Evolutionary conservation across 2,329 filamentous ascomycete genomes (phyloP), one percentile per base, ranked within the genome.

Genomic region (Helicocarpus griseus): DNA sequence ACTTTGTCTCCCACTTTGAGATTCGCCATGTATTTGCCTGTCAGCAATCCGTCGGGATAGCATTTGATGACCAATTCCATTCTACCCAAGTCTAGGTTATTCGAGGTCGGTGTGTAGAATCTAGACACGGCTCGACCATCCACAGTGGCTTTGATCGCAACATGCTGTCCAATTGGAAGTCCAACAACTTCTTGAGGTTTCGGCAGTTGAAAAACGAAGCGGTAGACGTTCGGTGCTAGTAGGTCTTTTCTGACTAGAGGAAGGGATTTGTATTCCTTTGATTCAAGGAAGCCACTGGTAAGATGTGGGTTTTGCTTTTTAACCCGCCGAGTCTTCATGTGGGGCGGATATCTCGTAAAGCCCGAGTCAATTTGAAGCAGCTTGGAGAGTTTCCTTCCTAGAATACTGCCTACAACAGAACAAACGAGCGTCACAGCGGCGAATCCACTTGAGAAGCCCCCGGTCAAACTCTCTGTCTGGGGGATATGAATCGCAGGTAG

Each of bases 31-130:
- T 94, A 79, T 75, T 88, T 90, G n/a, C n/a, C n/a, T 70, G 87
- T 93, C 77, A 97, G 96, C 77, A 97, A 97, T 63, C 91, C 91
- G 60, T 88, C 89, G 2, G 90, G 89, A 74, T 97, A 97, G 29
- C 89, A 89, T 79, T 97, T 97, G 79, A 97, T 90, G 62, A 97
- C 81, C 54, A 97, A 84, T 71, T 97, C 93, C 71, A 97, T 89
- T 78, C 87, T 85, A 69, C 93, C 93, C 52, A 86, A 83, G 68
- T 89, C 84, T 69, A 90, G 83, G 74, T 95, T 89, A 61, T 86
- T 88, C 39, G 87, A 90, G 69, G 94, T 88, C 53, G 89, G 89
- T 7, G 89, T 95, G 77, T 95, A 95, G 24, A 87, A 93, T 63
- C 89, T 87, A 48, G 93, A 83, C 58, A 95, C 84, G 66, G 93